Percentiles rank a stretch among this genome's conserved stretches.
Evolutionary conservation across 345 rosid species (phyloP).

Genomic region (Euphorbia lathyris): DNA sequence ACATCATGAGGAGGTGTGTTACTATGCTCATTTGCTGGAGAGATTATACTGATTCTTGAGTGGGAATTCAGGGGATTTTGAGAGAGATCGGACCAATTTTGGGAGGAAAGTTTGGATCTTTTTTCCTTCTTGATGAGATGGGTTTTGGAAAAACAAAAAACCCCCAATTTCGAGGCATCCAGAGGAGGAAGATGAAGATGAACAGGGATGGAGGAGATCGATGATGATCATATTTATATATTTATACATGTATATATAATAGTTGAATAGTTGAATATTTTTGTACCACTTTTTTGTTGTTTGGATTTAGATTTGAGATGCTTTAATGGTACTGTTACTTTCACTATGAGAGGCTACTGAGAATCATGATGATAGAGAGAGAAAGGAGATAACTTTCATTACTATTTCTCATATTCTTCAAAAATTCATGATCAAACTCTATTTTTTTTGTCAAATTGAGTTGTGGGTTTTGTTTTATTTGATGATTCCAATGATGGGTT

Average conservation of each 20-base stretch:
- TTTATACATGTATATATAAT: conserved; percentile 49
- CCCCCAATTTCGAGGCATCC: conserved; percentile 24
- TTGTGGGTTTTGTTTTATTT: conserved; percentile 3
- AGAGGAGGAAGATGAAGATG: conserved; percentile 24
- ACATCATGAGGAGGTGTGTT: conserved; percentile 88
- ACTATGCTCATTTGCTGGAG: conserved; percentile 95
- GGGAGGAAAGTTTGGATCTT: neutral
- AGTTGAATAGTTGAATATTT: conserved; percentile 1
- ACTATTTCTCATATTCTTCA: neutral
- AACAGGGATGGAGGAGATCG: conserved; percentile 13
- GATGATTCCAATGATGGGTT: conserved; percentile 12
- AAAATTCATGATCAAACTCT: neutral
- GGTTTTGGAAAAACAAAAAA: conserved; percentile 4
- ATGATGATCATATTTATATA: neutral
- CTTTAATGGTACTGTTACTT: conserved; percentile 12
- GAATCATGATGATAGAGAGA: conserved; percentile 10
- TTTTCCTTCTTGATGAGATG: conserved; percentile 24
- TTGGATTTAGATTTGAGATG: conserved; percentile 18
- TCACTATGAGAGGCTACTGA: conserved; percentile 1
- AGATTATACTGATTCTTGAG: conserved; percentile 59
- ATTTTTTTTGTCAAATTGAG: neutral
- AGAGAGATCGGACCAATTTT: neutral
- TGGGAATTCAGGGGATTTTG: neutral
- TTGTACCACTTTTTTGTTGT: conserved; percentile 6
- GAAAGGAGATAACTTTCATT: neutral